Conservation (phyloP, 2,329 filamentous ascomycete species). For the Trichoderma sp. region DNA sequence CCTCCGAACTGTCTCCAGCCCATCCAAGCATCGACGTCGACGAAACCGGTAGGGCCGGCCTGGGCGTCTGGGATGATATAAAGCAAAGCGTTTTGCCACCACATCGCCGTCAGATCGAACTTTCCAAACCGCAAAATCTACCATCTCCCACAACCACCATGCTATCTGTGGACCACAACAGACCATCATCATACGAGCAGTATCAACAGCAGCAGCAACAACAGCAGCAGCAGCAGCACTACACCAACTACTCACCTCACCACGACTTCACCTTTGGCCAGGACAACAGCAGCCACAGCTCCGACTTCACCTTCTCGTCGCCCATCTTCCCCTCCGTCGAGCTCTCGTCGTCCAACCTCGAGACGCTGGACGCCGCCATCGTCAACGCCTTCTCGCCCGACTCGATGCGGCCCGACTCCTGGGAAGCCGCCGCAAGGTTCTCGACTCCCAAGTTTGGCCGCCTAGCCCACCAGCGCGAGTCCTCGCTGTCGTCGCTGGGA, state of each 20-base stretch:
- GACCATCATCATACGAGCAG: constrained; percentile 25
- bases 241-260: constrained; percentile 27
- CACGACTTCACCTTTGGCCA: constrained; percentile 28
- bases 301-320: constrained; percentile 12
- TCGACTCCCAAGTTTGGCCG: constrained; percentile 42
- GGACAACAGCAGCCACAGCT: constrained; percentile 5
- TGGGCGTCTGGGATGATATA: constrained; percentile 21
- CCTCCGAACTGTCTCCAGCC: constrained; percentile 1
- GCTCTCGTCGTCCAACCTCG: constrained; percentile 26
- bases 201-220: constrained; percentile 35
- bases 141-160: constrained; percentile 32
- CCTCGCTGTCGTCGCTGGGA: constrained; percentile 61
- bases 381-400: constrained; percentile 31
- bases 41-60: constrained; percentile 24
- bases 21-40: constrained; percentile 19
- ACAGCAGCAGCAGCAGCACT: constrained; percentile 30
- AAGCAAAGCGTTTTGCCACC: constrained; percentile 27
- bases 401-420: constrained; percentile 48
- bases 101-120: constrained; percentile 21
- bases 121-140: constrained; percentile 27
- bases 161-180: constrained; percentile 36
- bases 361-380: constrained; percentile 33
- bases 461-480: constrained; percentile 58
- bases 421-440: constrained; percentile 42
- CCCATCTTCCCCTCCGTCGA: constrained; percentile 27